Evolutionary conservation across 2,329 filamentous ascomycete genomes (phyloP), one percentile per base, ranked within the genome.

Genomic region (Botrytis porri): DNA sequence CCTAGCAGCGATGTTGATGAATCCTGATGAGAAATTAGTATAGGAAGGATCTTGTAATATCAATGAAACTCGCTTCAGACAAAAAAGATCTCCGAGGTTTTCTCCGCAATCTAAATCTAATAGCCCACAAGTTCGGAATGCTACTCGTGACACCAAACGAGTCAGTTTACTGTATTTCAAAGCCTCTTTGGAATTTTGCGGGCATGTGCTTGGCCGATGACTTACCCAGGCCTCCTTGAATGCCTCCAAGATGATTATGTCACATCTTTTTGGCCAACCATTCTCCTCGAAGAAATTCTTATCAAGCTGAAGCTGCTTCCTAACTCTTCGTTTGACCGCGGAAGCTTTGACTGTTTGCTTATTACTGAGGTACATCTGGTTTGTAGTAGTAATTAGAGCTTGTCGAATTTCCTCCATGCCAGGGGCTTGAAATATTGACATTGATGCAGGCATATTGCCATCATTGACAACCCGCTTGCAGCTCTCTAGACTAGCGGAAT

Each of bases 181-280:
- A 12, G 14, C 1, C 12, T 41, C 7, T 25, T 16, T 10, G 3
- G 10, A 18, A 32, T 57, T 69, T 0, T 20, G 48, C n/a, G 6
- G 65, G 25, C 10, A 14, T 67, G 1, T 32, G 25, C 25, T 63
- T 41, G 35, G 10, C 10, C 14, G 64, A 41, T 29, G 45, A 69
- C 65, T 69, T 43, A 69, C 65, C 48, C 65, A 41, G 4, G 65
- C 65, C 14, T 69, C 65, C 7, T 39, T 20, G 7, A 57, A 69
- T 29, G 65, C 65, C 6, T 1, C 6, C 18, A 29, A 2, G 10
- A 69, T 69, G 48, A 69, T 69, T 7, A 41, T 16, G 22, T 69
- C 51, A 16, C 48, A n/a, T 32, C 65, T 57, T 14, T 12, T 18
- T 0, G 9, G 4, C 65, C 65, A 69, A 32, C n/a, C 65, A 41